A percentile compares a stretch with the other conserved stretches of the same genome.
Conservation (phyloP, 345 rosid species). For the Linum usitatissimum region DNA sequence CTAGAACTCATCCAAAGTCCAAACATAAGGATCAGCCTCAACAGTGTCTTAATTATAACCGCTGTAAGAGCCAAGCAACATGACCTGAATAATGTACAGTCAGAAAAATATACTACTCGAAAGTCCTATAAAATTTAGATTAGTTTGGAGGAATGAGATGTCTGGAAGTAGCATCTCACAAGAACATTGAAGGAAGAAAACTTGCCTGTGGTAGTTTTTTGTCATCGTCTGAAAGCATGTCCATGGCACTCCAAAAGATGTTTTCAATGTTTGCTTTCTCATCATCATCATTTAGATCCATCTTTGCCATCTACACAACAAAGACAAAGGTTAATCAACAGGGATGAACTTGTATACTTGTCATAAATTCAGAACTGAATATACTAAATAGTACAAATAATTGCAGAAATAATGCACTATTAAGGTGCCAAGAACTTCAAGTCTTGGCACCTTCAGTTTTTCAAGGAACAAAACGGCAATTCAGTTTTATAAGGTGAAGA, state of each 20-base stretch:
- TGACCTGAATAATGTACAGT: too few species aligned
- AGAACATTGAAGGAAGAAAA: slow-evolving; percentile 17
- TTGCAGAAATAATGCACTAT: neutral
- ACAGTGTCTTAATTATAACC: too few species aligned
- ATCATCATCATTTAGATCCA: slow-evolving; percentile 84
- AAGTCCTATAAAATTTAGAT: too few species aligned
- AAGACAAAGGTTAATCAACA: slow-evolving; percentile 1
- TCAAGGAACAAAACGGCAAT: neutral
- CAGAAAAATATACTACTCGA: too few species aligned
- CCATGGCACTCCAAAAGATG: slow-evolving; percentile 93
- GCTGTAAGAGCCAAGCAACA: too few species aligned
- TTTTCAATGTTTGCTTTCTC: slow-evolving; percentile 79
- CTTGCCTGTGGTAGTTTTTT: slow-evolving; percentile 99
- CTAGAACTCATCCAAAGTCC: too few species aligned
- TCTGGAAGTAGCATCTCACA: neutral
- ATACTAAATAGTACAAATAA: neutral
- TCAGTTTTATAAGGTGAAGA: neutral
- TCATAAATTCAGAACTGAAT: neutral
- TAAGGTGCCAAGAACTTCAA: too few species aligned
- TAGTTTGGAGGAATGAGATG: neutral
- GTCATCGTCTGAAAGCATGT: slow-evolving; percentile 95
- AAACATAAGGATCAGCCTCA: too few species aligned
- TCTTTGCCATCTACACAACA: slow-evolving; percentile 65
- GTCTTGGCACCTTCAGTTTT: neutral
- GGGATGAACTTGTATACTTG: neutral